phyloP scores from a whole-genome alignment of 208 protist species.

The Willaertia magna region DNA sequence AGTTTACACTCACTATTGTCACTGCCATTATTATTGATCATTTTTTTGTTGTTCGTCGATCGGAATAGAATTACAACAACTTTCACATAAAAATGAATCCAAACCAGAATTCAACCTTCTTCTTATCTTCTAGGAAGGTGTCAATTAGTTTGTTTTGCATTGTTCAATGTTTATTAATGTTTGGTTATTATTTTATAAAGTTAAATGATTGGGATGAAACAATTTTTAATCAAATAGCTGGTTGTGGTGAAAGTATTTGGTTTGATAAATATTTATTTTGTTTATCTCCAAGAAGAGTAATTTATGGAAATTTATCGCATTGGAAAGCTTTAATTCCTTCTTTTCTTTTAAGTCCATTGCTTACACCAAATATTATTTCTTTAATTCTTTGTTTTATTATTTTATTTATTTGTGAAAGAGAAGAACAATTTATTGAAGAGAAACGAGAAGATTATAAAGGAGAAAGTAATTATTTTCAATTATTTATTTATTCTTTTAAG shows the following conservation, averaged over 20 bases:
- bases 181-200: too few species aligned
- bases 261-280: not conserved
- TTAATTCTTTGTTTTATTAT: not conserved
- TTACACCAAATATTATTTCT: not conserved
- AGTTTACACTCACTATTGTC: too few species aligned
- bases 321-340: not conserved
- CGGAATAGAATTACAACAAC: not conserved
- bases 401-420: not conserved
- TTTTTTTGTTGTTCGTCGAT: not conserved
- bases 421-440: too few species aligned
- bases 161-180: too few species aligned
- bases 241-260: too few species aligned
- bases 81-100: not conserved
- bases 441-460: too few species aligned
- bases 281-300: not conserved
- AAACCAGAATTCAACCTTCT: not conserved
- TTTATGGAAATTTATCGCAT: not conserved
- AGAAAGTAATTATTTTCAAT: too few species aligned
- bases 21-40: not conserved
- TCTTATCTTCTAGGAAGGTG: not conserved
- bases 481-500: too few species aligned
- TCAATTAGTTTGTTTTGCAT: too few species aligned
- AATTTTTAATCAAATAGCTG: too few species aligned
- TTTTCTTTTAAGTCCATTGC: not conserved
- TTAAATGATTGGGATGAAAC: too few species aligned